A percentile compares a stretch with the other conserved stretches of the same genome.
Conservation (phyloP, 2,329 filamentous ascomycete genomes). For the Ophiostoma piceae region DNA sequence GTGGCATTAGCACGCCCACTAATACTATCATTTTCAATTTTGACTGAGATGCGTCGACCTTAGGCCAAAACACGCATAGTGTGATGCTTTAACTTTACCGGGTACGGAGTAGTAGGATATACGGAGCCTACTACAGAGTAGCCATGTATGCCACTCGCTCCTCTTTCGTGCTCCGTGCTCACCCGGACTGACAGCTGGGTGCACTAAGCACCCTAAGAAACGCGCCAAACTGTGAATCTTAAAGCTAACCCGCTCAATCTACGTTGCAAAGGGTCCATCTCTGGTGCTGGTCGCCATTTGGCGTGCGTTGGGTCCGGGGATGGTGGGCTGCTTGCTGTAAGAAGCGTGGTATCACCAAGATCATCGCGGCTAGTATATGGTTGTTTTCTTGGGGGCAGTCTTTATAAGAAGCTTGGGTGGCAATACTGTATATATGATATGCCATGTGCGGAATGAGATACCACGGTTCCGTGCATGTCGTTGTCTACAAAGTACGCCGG, state of each 20-base stretch:
- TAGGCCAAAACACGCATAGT: constrained; percentile 4
- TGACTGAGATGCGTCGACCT: background rate
- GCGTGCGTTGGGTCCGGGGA: constrained; percentile 6
- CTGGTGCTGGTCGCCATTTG: constrained; percentile 1
- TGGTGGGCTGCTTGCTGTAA: background rate
- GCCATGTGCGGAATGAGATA: background rate
- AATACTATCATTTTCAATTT: background rate
- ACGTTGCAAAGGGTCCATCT: constrained; percentile 12
- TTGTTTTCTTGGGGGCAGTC: background rate
- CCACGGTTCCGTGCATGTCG: background rate
- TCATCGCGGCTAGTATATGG: background rate
- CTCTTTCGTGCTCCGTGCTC: constrained; percentile 8
- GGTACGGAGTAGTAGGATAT: constrained; percentile 9
- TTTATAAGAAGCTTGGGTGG: too few species aligned
- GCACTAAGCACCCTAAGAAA: constrained; percentile 6
- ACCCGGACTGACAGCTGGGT: constrained; percentile 1
- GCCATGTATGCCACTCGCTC: background rate
- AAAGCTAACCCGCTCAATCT: background rate
- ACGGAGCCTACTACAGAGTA: constrained; percentile 8
- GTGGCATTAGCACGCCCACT: constrained; percentile 1
- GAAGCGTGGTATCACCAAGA: constrained; percentile 10
- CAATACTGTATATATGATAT: background rate
- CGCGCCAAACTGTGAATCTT: constrained; percentile 6
- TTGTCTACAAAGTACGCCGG: background rate
- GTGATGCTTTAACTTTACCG: constrained; percentile 4